phyloP scores from a whole-genome alignment of 345 rosid species.

The Physaria fendleri region DNA sequence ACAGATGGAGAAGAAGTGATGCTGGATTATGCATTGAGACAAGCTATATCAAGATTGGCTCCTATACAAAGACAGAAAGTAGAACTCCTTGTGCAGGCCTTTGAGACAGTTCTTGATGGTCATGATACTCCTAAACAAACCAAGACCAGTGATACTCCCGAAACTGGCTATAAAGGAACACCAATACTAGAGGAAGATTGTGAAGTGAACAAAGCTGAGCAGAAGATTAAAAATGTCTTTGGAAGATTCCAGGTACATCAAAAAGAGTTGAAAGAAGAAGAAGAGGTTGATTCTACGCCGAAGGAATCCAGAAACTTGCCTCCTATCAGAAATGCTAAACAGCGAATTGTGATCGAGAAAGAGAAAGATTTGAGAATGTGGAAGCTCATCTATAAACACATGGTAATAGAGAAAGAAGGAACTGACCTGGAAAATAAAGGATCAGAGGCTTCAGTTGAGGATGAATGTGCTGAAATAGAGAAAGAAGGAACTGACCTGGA shows the following conservation, averaged over 20 bases:
- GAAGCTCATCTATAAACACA: constrained; percentile 64
- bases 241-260: constrained; percentile 20
- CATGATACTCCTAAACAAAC: constrained; percentile 6
- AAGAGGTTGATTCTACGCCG: constrained; percentile 13
- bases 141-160: constrained; percentile 7
- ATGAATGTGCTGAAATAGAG: constrained; percentile 30
- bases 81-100: constrained; percentile 74
- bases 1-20: constrained; percentile 74
- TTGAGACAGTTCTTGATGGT: constrained; percentile 57
- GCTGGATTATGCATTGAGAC: constrained; percentile 79
- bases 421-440: constrained; percentile 32
- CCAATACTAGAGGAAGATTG: background rate
- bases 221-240: constrained; percentile 14
- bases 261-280: constrained; percentile 21
- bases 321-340: constrained; percentile 6
- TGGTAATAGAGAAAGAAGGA: constrained; percentile 59
- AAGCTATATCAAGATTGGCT: constrained; percentile 68
- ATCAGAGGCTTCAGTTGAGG: constrained; percentile 9
- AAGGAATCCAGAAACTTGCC: constrained; percentile 6
- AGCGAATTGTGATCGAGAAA: constrained; percentile 36
- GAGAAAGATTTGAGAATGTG: constrained; percentile 53
- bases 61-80: constrained; percentile 78
- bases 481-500: no score
- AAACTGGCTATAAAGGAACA: background rate
- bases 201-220: constrained; percentile 11